phyloP scores from a whole-genome alignment of 768 basidiomycete species.

The Imleria badia region DNA sequence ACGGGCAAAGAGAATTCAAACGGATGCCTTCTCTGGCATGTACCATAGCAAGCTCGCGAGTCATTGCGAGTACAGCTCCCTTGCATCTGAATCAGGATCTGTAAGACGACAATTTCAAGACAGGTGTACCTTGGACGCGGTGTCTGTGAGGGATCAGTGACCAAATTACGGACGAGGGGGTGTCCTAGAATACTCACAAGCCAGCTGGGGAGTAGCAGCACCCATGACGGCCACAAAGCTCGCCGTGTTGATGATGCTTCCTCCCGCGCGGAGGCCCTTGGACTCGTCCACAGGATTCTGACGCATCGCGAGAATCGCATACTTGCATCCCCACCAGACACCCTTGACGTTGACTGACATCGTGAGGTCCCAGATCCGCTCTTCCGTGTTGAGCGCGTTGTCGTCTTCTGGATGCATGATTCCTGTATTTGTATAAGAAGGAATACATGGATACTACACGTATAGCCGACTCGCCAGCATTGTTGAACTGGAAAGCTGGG shows the following conservation, averaged over 20 bases:
- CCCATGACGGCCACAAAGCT: slow-evolving; percentile 96
- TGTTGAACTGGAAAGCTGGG: slow-evolving; percentile 71
- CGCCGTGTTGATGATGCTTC: slow-evolving; percentile 97
- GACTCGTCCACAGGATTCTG: slow-evolving; percentile 80
- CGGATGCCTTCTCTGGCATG: slow-evolving; percentile 98
- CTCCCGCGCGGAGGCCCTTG: slow-evolving; percentile 77
- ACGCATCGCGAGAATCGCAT: slow-evolving; percentile 96
- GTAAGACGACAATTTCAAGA: background rate
- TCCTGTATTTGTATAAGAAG: slow-evolving; percentile 43
- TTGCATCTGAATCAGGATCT: slow-evolving; percentile 29
- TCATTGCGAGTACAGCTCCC: slow-evolving; percentile 99
- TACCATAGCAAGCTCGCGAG: slow-evolving; percentile 95
- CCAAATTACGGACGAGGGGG: background rate
- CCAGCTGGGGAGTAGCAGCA: slow-evolving; percentile 97
- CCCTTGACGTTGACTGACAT: slow-evolving; percentile 97
- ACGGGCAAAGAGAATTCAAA: slow-evolving; percentile 96
- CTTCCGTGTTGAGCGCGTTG: slow-evolving; percentile 94
- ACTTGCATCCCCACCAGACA: slow-evolving; percentile 99
- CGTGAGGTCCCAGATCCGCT: slow-evolving; percentile 92
- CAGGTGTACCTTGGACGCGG: slow-evolving; percentile 77
- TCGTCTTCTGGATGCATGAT: slow-evolving; percentile 98
- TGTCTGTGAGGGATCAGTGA: slow-evolving; percentile 53
- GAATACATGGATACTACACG: background rate
- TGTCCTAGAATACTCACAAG: slow-evolving; percentile 53
- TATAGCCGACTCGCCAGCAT: slow-evolving; percentile 58